Base-by-base conservation (phyloP, 345 rosid species). In the Eucalyptus cloeziana region DNA sequence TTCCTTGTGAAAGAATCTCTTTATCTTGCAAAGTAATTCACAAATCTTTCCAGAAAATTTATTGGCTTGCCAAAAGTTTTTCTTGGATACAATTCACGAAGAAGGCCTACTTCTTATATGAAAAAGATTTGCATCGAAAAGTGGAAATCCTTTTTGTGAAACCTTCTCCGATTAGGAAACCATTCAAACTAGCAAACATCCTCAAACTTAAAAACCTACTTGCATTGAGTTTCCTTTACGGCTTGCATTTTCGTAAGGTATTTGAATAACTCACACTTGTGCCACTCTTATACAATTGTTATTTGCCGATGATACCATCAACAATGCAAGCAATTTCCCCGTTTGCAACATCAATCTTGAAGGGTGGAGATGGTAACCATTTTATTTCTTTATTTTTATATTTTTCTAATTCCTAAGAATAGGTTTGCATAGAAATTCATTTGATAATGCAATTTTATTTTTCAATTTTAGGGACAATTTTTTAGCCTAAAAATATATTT, bases 401-500 rank as follows among this genome's bases (percentile, higher is more conserved):
- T 52, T 52, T 52, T 52, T 52, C 56, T 17, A 17, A 52, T 52
- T 52, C 56, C 4, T 52, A 52, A 17, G 24, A 17, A 52, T 1
- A 17, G 1, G 0, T 52, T 52, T 52, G 27, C 1, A 11, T 0
- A 4, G 1, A 56, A 56, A 56, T 56, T 6, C 1, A 24, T 56
- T 56, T 56, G 13, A 24, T 24, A 8, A 56, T 56, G 1, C 2
- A 56, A 56, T 24, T 56, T 24, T 10, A 24, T 24, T 56, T 24
- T 56, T 24, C 3, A 22, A 56, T 22, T 56, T 56, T 1, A 0
- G 1, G 13, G 27, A 56, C 13, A 56, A 56, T 22, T 22, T 24
- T 56, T 56, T 56, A 22, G 62, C 27, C 62, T 8, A 56, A 9
- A 56, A 56, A 56, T 56, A 56, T 9, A 11, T 56, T 56, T 56